phyloP scores from a whole-genome alignment of 208 protist species.

The Leishmania lainsoni region DNA sequence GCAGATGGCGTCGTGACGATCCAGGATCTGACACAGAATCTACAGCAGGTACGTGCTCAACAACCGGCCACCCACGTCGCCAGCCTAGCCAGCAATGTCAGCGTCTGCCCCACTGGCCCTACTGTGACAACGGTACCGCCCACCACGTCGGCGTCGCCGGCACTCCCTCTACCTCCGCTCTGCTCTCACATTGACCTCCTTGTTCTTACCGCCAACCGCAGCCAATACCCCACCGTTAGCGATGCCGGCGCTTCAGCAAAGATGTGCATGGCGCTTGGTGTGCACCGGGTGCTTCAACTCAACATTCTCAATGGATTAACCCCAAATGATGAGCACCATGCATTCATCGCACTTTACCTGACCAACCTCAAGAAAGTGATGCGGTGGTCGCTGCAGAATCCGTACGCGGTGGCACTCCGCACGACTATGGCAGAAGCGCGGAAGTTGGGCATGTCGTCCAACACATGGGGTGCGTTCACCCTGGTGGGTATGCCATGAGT shows the following conservation, averaged over 20 bases:
- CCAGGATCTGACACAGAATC: constrained; percentile 34
- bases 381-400: constrained; percentile 47
- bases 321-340: constrained; percentile 50
- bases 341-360: constrained; percentile 64
- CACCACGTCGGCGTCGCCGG: neutral
- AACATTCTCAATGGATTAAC: constrained; percentile 45
- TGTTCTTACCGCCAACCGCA: constrained; percentile 56
- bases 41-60: constrained; percentile 12
- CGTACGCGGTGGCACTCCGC: constrained; percentile 82
- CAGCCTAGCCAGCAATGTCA: neutral
- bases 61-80: neutral
- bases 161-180: constrained; percentile 26
- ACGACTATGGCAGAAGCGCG: constrained; percentile 49
- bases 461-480: constrained; percentile 76
- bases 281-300: constrained; percentile 72
- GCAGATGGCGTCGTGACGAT: constrained; percentile 74
- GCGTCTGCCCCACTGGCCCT: neutral
- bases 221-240: constrained; percentile 31
- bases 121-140: neutral
- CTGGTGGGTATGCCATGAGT: constrained; percentile 70
- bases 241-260: constrained; percentile 52
- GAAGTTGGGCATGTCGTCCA: constrained; percentile 33
- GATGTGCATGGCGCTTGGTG: constrained; percentile 68
- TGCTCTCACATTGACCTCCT: constrained; percentile 55
- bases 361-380: constrained; percentile 45